Base-by-base conservation (phyloP, 2,329 filamentous ascomycete species). In the Rutstroemia sp. region DNA sequence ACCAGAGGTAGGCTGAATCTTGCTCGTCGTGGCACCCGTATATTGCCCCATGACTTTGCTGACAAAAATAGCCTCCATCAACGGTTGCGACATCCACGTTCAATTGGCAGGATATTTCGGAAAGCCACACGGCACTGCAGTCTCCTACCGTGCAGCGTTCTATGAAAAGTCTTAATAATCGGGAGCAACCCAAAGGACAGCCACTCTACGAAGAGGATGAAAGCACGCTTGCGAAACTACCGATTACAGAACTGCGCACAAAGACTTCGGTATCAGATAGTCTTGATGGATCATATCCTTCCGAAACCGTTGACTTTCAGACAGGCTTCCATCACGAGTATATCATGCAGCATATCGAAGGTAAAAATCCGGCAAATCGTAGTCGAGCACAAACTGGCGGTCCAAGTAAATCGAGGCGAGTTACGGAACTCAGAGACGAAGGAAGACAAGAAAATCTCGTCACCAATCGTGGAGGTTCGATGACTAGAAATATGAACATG, bases 271-370 rank as follows among this genome's bases (percentile, higher is more conserved):
- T 46, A 9, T 16, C 58, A 7, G 57, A 64, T 14, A 68, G 64
- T 41, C 58, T 61, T 27, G 61, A 65, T 58, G 65, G 63, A 14
- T 63, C 62, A 18, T 39, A 58, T 30, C 58, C 59, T 27, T 62
- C 59, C 42, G 65, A 64, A 27, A 61, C 58, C 9, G 41, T 69
- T 38, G 64, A 67, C 45, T 66, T 68, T 39, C 57, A 62, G 44
- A 57, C 59, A n/a, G 64, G 63, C 25, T 64, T 56, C 45, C 45
- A 49, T n/a, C 52, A 61, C 57, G 59, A 52, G 30, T 55, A 52
- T 39, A 54, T 50, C 38, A 39, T 58, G 34, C 58, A 60, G 42
- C 53, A 60, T 53, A 56, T 60, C 23, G 56, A 58, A 19, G 59
- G 55, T 23, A 54, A 61, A 34, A 44, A 21, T 9, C 16, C 14